Conservation (phyloP, 208 protist species). For the Crithidia thermophila region DNA sequence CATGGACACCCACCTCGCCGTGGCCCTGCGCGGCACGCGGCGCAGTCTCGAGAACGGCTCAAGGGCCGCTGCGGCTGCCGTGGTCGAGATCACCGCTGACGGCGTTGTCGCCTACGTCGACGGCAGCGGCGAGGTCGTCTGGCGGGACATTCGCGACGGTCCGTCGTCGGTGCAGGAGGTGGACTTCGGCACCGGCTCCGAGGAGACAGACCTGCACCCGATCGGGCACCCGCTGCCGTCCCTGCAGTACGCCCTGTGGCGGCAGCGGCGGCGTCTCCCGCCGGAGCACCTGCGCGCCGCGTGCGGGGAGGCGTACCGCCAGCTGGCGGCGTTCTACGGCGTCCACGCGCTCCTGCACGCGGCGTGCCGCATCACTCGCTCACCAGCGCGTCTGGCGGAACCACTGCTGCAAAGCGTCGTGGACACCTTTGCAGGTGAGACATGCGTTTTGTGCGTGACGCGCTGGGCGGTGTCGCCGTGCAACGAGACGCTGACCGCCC, state of each 20-base stretch:
- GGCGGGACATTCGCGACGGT: conserved; percentile 6
- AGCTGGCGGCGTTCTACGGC: conserved; percentile 24
- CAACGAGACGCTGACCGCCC: neutral
- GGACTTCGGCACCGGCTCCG: conserved; percentile 66
- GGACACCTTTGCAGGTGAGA: conserved; percentile 15
- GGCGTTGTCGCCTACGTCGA: conserved; percentile 56
- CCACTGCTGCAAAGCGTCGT: conserved; percentile 17
- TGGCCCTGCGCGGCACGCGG: conserved; percentile 39
- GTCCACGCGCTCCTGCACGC: conserved; percentile 22
- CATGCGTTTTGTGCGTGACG: conserved; percentile 22
- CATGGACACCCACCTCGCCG: conserved; percentile 38
- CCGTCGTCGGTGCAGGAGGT: conserved; percentile 59
- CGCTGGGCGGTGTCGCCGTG: conserved; percentile 27
- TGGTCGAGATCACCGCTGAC: conserved; percentile 42
- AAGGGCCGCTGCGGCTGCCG: conserved; percentile 23
- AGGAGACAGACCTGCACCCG: conserved; percentile 43
- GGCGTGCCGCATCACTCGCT: conserved; percentile 16
- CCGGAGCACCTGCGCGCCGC: conserved; percentile 21
- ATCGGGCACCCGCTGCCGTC: conserved; percentile 28
- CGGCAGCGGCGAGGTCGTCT: conserved; percentile 17
- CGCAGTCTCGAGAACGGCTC: conserved; percentile 48
- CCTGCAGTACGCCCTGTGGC: conserved; percentile 25
- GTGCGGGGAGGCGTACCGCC: conserved; percentile 21
- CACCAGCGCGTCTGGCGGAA: conserved; percentile 1
- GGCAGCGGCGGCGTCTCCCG: conserved; percentile 15